Conservation (phyloP, 495 filamentous ascomycete genomes). For the Aspergillus ellipticus region DNA sequence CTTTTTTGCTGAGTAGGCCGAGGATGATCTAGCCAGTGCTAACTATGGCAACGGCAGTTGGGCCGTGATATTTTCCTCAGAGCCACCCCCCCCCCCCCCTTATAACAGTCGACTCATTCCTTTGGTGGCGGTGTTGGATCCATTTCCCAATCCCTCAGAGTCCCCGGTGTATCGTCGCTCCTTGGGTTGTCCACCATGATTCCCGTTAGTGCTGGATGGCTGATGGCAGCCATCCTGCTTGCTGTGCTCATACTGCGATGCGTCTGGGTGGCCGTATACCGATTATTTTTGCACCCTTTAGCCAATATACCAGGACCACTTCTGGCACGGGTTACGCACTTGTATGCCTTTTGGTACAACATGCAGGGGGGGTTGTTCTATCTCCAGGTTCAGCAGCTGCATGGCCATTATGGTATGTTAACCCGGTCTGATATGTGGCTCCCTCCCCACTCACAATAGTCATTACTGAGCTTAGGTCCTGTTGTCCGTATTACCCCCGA, state of each 20-base stretch:
- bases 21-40: neutral
- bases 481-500: constrained; percentile 36
- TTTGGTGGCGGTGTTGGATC: neutral
- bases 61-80: neutral
- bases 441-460: neutral
- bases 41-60: neutral
- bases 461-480: constrained; percentile 9
- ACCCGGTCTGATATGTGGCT: neutral
- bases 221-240: neutral
- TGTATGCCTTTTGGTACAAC: constrained; percentile 21
- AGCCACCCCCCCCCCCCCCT: neutral
- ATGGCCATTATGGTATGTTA: constrained; percentile 17
- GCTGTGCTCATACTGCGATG: constrained; percentile 1
- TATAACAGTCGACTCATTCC: neutral
- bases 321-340: constrained; percentile 10
- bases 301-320: constrained; percentile 22
- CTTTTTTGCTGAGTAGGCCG: neutral
- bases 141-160: neutral
- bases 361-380: constrained; percentile 12
- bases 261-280: constrained; percentile 12
- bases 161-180: too few species aligned
- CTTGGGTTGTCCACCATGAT: constrained; percentile 4
- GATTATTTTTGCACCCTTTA: constrained; percentile 29
- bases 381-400: constrained; percentile 13
- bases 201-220: neutral